Conservation (phyloP, 495 filamentous ascomycete species). For the Podospora didyma region DNA sequence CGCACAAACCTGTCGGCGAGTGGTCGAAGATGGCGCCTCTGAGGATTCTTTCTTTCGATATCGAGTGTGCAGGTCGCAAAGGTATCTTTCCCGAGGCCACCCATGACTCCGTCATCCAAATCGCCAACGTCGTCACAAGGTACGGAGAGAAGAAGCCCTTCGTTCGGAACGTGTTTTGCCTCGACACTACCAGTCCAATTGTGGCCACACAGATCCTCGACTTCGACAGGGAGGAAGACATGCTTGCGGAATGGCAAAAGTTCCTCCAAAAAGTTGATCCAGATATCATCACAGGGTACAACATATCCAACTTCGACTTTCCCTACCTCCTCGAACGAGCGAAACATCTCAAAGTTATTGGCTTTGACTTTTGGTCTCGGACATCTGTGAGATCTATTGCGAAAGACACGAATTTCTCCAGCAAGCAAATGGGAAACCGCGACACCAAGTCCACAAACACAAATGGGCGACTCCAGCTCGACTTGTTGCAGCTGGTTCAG, state of each 20-base stretch:
- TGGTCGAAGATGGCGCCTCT: constrained; percentile 99
- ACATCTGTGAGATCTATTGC: constrained; percentile 57
- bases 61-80: constrained; percentile 96
- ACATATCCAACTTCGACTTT: constrained; percentile 98
- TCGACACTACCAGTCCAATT: constrained; percentile 86
- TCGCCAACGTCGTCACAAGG: constrained; percentile 93
- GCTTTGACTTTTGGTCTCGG: constrained; percentile 84
- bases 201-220: constrained; percentile 91
- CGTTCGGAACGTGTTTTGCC: constrained; percentile 90
- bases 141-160: constrained; percentile 97
- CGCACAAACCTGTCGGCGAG: constrained; percentile 86
- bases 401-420: constrained; percentile 81
- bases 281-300: constrained; percentile 98
- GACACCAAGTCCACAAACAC: constrained; percentile 93
- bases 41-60: constrained; percentile 92
- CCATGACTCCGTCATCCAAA: constrained; percentile 93
- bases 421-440: constrained; percentile 98
- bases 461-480: constrained; percentile 87
- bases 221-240: constrained; percentile 71
- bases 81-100: constrained; percentile 93
- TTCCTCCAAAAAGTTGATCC: constrained; percentile 91
- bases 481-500: constrained; percentile 89
- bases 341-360: constrained; percentile 67
- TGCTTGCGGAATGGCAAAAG: constrained; percentile 84
- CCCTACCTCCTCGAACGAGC: constrained; percentile 92